phyloP scores from a whole-genome alignment of 1,139 yeast species.

The Candida mesenterica region DNA sequence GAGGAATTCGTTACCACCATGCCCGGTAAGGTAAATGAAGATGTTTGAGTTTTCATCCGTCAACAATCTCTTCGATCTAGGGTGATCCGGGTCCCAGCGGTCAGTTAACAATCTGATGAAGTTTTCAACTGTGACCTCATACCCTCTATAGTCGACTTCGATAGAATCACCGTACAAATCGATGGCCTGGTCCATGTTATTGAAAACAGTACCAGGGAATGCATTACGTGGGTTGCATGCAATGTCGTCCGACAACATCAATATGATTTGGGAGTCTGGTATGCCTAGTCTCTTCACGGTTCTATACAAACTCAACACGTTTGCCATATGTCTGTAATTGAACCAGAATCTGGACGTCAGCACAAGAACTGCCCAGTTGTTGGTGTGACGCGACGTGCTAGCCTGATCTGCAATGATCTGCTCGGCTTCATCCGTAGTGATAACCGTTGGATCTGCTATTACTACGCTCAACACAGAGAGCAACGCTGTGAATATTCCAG shows the following conservation, averaged over 20 bases:
- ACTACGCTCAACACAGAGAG: conserved; percentile 5
- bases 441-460: conserved; percentile 12
- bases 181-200: conserved; percentile 89
- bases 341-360: conserved; percentile 98
- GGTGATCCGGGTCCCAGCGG: conserved; percentile 93
- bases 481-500: conserved; percentile 5
- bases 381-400: conserved; percentile 55
- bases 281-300: conserved; percentile 94
- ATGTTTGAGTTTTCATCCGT: conserved; percentile 95
- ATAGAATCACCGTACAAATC: conserved; percentile 93
- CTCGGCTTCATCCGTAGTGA: conserved; percentile 22
- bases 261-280: conserved; percentile 94
- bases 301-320: conserved; percentile 88
- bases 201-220: conserved; percentile 94
- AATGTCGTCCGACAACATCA: conserved; percentile 95
- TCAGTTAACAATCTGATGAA: conserved; percentile 87
- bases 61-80: conserved; percentile 82
- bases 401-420: conserved; percentile 17
- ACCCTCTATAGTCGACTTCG: conserved; percentile 96
- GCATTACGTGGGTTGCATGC: conserved; percentile 96
- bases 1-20: conserved; percentile 96
- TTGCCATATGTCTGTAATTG: conserved; percentile 97
- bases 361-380: conserved; percentile 93
- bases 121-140: conserved; percentile 96
- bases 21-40: conserved; percentile 95